phyloP scores from a whole-genome alignment of 768 basidiomycete genomes.

The Lactarius hatsudake region DNA sequence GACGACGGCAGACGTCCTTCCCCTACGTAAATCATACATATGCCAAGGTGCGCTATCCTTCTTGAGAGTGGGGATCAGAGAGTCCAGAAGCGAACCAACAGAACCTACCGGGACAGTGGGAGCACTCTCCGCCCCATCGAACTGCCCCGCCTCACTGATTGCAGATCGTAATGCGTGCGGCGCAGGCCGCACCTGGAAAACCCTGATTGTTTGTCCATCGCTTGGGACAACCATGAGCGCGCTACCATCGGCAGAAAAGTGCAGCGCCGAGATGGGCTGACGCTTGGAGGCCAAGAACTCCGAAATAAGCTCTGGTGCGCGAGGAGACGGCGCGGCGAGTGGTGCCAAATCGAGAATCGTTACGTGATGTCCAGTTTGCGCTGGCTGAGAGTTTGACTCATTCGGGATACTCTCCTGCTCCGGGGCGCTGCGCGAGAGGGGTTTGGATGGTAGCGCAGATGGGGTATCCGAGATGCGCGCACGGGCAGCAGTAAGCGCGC shows the following conservation, averaged over 20 bases:
- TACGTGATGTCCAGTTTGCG: slow-evolving; percentile 39
- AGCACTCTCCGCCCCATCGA: background rate
- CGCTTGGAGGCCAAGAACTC: slow-evolving; percentile 50
- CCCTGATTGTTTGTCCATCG: slow-evolving; percentile 54
- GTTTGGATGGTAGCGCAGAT: slow-evolving; percentile 22
- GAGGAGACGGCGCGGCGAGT: slow-evolving; percentile 30
- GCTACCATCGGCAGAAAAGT: slow-evolving; percentile 55
- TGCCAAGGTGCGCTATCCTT: slow-evolving; percentile 43
- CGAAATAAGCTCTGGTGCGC: slow-evolving; percentile 37
- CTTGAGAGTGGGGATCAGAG: background rate
- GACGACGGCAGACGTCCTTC: slow-evolving; percentile 64
- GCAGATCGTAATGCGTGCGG: slow-evolving; percentile 27
- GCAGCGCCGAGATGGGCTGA: slow-evolving; percentile 45
- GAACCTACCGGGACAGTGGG: slow-evolving; percentile 2
- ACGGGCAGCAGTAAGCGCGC: slow-evolving; percentile 51
- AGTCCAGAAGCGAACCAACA: background rate
- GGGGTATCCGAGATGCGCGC: slow-evolving; percentile 21
- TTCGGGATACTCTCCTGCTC: slow-evolving; percentile 16
- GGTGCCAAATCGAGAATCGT: slow-evolving; percentile 55
- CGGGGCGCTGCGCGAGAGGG: slow-evolving; percentile 39
- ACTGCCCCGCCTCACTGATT: background rate
- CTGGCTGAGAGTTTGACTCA: background rate
- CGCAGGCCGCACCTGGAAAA: slow-evolving; percentile 44
- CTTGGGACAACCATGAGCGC: slow-evolving; percentile 47
- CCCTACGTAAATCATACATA: slow-evolving; percentile 68